These are phyloP conservation scores for Fistulina hepatica DNA, from an alignment of 1,284 basidiomycete genomes.

Conservation along the genomic window DNA sequence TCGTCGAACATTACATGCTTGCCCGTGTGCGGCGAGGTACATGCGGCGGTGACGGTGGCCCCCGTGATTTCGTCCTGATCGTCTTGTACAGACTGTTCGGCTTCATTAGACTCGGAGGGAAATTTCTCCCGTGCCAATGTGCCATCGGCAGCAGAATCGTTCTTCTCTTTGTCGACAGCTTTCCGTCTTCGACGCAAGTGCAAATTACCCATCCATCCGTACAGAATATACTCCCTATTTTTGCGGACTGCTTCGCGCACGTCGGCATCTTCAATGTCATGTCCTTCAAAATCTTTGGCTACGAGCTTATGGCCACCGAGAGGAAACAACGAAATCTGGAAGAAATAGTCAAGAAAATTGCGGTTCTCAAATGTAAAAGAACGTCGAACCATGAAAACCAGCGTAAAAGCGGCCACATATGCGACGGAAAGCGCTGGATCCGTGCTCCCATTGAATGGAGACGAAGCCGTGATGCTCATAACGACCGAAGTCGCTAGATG, in stretches of 20 bases:
- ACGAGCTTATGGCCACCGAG: constrained; percentile 42
- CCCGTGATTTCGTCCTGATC: no score
- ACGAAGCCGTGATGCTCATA: constrained; percentile 39
- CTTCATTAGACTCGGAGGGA: not conserved
- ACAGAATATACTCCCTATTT: constrained; percentile 20
- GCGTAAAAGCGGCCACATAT: constrained; percentile 39
- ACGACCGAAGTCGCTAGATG: constrained; percentile 49
- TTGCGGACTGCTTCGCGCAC: constrained; percentile 30
- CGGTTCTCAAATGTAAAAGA: constrained; percentile 4
- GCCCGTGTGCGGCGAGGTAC: constrained; percentile 5
- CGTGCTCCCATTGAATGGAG: constrained; percentile 39
- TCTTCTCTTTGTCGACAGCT: constrained; percentile 8
- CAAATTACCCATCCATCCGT: constrained; percentile 9
- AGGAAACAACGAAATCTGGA: constrained; percentile 53
- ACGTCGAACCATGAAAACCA: constrained; percentile 33
- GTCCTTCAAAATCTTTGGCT: constrained; percentile 49
- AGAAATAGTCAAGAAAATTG: not conserved
- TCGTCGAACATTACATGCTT: not conserved
- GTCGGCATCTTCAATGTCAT: constrained; percentile 46
- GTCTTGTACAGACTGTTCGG: not conserved
- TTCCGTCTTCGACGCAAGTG: not conserved
- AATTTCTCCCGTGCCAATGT: constrained; percentile 3
- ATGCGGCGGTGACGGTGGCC: no score
- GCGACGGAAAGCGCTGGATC: constrained; percentile 54
- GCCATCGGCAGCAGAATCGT: constrained; percentile 14